Evolutionary conservation across 257 asterid genomes (phyloP).

Genomic region (Eustoma russellianum): DNA sequence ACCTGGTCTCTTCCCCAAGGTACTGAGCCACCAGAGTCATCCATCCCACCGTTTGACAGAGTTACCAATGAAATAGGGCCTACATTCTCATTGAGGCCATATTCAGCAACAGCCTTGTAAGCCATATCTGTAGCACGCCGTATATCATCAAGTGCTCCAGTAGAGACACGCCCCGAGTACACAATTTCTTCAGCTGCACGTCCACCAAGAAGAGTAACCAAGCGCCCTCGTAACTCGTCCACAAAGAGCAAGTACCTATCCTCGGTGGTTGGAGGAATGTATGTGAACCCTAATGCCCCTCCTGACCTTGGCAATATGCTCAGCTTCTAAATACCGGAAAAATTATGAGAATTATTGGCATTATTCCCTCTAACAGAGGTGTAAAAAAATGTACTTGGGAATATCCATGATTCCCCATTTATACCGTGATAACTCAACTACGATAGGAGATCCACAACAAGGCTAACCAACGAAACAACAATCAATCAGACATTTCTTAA

Average conservation of each 20-base stretch:
- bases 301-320: constrained; percentile 99
- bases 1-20: constrained; percentile 96
- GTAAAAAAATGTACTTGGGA: not conserved
- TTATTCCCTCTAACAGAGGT: not conserved
- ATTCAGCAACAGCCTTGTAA: constrained; percentile 97
- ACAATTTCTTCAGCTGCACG: constrained; percentile 98
- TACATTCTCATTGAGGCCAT: constrained; percentile 71
- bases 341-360: not conserved
- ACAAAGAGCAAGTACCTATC: constrained; percentile 93
- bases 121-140: constrained; percentile 99
- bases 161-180: constrained; percentile 96
- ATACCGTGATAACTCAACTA: too few relatives aligned
- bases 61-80: constrained; percentile 91
- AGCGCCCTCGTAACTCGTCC: constrained; percentile 95
- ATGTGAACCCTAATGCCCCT: constrained; percentile 94
- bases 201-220: constrained; percentile 98
- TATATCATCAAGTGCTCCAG: constrained; percentile 97
- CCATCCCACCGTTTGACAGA: constrained; percentile 92
- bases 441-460: too few relatives aligned
- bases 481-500: too few relatives aligned
- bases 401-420: not conserved
- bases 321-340: constrained; percentile 57
- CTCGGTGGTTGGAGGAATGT: constrained; percentile 83
- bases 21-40: constrained; percentile 69
- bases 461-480: too few relatives aligned